Percentiles rank a stretch among this genome's conserved stretches.
Conservation (phyloP, 345 rosid genomes). For the Heritiera fomes region DNA sequence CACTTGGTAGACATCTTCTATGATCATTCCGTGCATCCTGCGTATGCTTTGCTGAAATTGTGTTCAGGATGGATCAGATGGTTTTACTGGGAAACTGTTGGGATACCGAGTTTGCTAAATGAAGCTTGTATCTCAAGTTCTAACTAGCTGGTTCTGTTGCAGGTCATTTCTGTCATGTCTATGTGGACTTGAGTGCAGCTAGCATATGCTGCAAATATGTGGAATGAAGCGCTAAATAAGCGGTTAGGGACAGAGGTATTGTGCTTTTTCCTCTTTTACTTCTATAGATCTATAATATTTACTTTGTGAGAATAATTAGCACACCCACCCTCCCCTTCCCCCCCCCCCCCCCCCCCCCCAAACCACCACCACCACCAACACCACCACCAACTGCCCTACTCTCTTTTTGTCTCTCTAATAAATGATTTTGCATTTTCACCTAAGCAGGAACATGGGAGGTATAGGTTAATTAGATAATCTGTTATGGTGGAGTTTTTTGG, state of each 20-base stretch:
- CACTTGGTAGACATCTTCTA: constrained; percentile 70
- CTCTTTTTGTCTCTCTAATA: background rate
- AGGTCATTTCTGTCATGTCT: constrained; percentile 98
- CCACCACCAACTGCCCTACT: background rate
- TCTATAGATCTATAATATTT: background rate
- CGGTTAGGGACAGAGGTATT: constrained; percentile 87
- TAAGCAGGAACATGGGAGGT: background rate
- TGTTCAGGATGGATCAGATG: background rate
- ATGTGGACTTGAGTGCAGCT: constrained; percentile 97
- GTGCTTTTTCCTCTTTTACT: background rate
- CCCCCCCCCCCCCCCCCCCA: no score
- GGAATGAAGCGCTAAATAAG: constrained; percentile 97
- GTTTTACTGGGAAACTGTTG: background rate
- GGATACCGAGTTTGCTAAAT: background rate
- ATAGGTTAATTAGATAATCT: background rate
- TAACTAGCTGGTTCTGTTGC: constrained; percentile 23
- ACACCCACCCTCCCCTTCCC: no score
- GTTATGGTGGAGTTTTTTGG: background rate
- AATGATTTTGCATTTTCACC: background rate
- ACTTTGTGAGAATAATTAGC: no score
- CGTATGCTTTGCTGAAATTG: background rate
- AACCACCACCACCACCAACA: no score
- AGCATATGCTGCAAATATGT: constrained; percentile 94
- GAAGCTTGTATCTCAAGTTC: background rate
- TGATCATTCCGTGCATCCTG: background rate